Conservation (phyloP, 768 basidiomycete species). For the Pulveroboletus frians region DNA sequence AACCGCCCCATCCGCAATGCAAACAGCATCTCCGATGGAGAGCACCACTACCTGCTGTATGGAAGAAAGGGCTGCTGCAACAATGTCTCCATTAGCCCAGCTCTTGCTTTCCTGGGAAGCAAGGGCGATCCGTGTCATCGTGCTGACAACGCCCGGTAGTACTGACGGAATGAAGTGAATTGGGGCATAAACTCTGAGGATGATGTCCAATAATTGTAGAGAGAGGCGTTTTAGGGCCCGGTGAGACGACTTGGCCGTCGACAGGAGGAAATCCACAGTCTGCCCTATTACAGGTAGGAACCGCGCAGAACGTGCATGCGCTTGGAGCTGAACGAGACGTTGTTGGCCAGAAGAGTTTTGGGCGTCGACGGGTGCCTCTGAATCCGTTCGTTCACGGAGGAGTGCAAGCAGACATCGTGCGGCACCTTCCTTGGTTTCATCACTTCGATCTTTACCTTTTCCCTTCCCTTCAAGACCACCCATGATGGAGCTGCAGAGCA, state of each 20-base stretch:
- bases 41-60: slow-evolving; percentile 51
- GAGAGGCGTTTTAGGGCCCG: slow-evolving; percentile 60
- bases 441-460: slow-evolving; percentile 64
- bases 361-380: slow-evolving; percentile 36
- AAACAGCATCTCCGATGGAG: slow-evolving; percentile 65
- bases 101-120: slow-evolving; percentile 49
- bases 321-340: slow-evolving; percentile 38
- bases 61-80: slow-evolving; percentile 51
- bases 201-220: slow-evolving; percentile 49
- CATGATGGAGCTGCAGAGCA: slow-evolving; percentile 61
- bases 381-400: slow-evolving; percentile 45
- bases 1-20: slow-evolving; percentile 55
- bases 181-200: slow-evolving; percentile 47
- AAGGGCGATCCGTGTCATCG: slow-evolving; percentile 66
- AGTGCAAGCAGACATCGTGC: slow-evolving; percentile 60
- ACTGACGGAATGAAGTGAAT: slow-evolving; percentile 59
- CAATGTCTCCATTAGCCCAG: slow-evolving; percentile 70
- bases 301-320: slow-evolving; percentile 38
- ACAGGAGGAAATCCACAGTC: slow-evolving; percentile 70
- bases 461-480: slow-evolving; percentile 63
- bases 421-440: slow-evolving; percentile 79
- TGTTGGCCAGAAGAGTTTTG: slow-evolving; percentile 9
- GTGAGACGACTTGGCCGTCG: slow-evolving; percentile 49
- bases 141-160: slow-evolving; percentile 79
- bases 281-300: slow-evolving; percentile 81